Conservation (phyloP, 352 stramenopile species). For the Globisporangium acanthophoron region DNA sequence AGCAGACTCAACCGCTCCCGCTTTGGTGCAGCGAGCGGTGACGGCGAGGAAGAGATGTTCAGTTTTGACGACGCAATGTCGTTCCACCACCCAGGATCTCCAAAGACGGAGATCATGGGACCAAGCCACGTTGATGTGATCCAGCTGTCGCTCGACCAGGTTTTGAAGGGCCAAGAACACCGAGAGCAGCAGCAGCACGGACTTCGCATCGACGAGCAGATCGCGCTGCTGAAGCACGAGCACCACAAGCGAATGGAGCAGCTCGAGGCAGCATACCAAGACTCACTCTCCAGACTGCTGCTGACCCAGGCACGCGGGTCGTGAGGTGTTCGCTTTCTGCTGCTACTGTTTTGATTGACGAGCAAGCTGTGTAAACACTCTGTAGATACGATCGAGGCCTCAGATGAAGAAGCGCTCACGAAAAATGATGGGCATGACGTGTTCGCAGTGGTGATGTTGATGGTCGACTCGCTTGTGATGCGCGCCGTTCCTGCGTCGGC, state of each 20-base stretch:
- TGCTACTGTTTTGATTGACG: not conserved
- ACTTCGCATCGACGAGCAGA: conserved; percentile 24
- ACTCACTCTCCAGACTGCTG: conserved; percentile 22
- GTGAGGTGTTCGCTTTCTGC: not conserved
- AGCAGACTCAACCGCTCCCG: conserved; percentile 3
- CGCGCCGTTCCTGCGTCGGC: not conserved
- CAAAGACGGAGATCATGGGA: not conserved
- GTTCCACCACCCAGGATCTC: not conserved
- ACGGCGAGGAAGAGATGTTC: conserved; percentile 20
- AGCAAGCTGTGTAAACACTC: not conserved
- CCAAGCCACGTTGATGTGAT: conserved; percentile 13
- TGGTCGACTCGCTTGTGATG: not conserved
- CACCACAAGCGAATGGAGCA: conserved; percentile 23
- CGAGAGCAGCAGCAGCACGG: not conserved
- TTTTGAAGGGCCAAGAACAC: conserved; percentile 5
- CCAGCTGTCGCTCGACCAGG: conserved; percentile 11
- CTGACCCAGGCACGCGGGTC: conserved; percentile 13
- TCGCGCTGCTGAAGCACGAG: conserved; percentile 28
- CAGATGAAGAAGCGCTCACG: not conserved
- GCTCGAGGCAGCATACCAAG: conserved; percentile 36
- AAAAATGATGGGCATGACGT: conserved; percentile 7
- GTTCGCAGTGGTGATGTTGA: conserved; percentile 6
- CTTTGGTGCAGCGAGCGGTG: conserved; percentile 7
- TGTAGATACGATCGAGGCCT: not conserved
- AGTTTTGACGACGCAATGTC: conserved; percentile 8